These are phyloP conservation scores for Spatholobus suberectus DNA, from an alignment of 306 rosid species.

Conservation along the genomic window DNA sequence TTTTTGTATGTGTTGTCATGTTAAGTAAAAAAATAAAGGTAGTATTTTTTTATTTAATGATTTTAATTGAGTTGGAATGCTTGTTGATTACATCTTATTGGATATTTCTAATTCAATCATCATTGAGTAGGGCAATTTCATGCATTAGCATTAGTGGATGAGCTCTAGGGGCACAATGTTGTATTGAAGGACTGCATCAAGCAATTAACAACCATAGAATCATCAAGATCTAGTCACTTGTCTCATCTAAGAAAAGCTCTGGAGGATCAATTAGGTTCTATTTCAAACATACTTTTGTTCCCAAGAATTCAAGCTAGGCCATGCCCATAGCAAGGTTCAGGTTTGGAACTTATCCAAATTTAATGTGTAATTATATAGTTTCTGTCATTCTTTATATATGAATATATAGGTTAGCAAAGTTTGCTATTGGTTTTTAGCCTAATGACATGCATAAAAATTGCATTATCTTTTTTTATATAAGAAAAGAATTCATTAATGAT, in stretches of 20 bases:
- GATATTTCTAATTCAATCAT: slow-evolving; percentile 33
- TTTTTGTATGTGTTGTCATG: slow-evolving; percentile 2
- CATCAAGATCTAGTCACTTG: slow-evolving; percentile 80
- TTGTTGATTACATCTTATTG: slow-evolving; percentile 32
- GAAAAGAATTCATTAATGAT: no score
- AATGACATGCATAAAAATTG: background rate
- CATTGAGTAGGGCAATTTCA: slow-evolving; percentile 58
- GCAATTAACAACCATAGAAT: slow-evolving; percentile 72
- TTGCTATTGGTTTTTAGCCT: no score
- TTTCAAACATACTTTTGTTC: slow-evolving; percentile 32
- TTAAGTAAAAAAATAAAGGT: background rate
- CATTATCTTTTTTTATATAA: no score
- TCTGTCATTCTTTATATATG: slow-evolving; percentile 17
- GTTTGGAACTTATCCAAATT: slow-evolving; percentile 53
- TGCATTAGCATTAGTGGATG: slow-evolving; percentile 72
- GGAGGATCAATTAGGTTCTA: slow-evolving; percentile 84
- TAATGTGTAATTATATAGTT: background rate
- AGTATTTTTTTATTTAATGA: background rate
- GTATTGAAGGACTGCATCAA: slow-evolving; percentile 73
- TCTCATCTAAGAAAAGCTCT: slow-evolving; percentile 86
- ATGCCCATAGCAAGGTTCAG: slow-evolving; percentile 84
- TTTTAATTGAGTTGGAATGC: slow-evolving; percentile 30
- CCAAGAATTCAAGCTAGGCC: slow-evolving; percentile 89
- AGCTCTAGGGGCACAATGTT: slow-evolving; percentile 74
- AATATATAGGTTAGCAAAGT: background rate